A percentile compares a stretch with the other conserved stretches of the same genome.
phyloP scores from a whole-genome alignment of 2,329 filamentous ascomycete species.

The Pseudogymnoascus sp. region DNA sequence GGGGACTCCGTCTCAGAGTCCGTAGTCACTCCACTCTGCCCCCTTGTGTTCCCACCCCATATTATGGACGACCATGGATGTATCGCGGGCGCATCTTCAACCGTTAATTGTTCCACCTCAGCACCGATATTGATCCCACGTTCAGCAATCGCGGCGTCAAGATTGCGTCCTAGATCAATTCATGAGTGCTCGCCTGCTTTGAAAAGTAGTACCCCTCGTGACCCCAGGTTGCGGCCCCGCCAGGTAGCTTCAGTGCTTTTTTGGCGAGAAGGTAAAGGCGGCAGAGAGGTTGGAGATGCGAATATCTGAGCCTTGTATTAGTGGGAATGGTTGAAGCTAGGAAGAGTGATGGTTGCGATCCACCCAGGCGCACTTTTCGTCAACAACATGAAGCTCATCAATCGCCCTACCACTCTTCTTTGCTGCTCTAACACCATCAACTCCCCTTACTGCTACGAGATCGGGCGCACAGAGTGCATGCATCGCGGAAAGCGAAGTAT shows the following conservation, averaged over 20 bases:
- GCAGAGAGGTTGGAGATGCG: constrained; percentile 46
- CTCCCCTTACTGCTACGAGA: too few relatives aligned
- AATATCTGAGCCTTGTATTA: constrained; percentile 35
- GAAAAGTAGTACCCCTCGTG: constrained; percentile 47
- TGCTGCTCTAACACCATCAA: too few relatives aligned
- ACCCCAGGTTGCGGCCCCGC: constrained; percentile 40
- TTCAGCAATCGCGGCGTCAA: constrained; percentile 40
- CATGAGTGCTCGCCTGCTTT: constrained; percentile 45
- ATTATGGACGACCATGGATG: constrained; percentile 16
- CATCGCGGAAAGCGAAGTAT: too few relatives aligned
- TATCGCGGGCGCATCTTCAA: constrained; percentile 13
- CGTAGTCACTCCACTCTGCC: constrained; percentile 12
- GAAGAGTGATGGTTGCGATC: not conserved
- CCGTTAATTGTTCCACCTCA: constrained; percentile 17
- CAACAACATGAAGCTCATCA: too few relatives aligned
- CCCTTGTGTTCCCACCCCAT: constrained; percentile 18
- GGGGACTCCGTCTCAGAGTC: constrained; percentile 14
- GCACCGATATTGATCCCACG: constrained; percentile 35
- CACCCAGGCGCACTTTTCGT: constrained; percentile 35
- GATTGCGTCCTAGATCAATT: constrained; percentile 38
- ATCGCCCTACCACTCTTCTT: too few relatives aligned
- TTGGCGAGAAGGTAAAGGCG: constrained; percentile 44
- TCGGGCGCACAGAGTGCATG: too few relatives aligned
- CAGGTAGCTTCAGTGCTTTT: constrained; percentile 36
- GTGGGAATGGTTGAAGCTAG: not conserved